These are phyloP conservation scores for Exophiala sp. DNA, from an alignment of 2,329 filamentous ascomycete genomes.

Conservation along the genomic window DNA sequence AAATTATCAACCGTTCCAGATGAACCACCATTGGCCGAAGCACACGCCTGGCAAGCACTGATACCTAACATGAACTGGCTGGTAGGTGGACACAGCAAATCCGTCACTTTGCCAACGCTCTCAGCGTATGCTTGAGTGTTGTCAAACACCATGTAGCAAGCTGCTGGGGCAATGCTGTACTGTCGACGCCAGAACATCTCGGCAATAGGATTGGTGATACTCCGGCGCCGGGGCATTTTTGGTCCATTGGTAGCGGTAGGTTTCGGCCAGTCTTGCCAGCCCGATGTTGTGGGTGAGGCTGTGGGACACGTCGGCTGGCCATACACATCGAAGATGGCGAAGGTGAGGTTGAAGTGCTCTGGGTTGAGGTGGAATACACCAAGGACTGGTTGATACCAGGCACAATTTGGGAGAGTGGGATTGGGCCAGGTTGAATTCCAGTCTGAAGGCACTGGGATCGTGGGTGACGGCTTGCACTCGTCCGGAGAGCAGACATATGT, in stretches of 20 bases:
- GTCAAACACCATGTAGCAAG: conserved; percentile 15
- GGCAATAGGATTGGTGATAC: conserved; percentile 7
- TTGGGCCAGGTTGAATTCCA: conserved; percentile 11
- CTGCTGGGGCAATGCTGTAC: conserved; percentile 2
- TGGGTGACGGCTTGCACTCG: conserved; percentile 37
- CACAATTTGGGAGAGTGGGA: conserved; percentile 13
- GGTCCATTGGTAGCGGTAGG: conserved; percentile 1
- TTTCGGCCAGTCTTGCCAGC: conserved; percentile 4
- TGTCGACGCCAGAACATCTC: conserved; percentile 10
- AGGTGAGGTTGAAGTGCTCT: conserved; percentile 59
- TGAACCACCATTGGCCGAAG: neutral
- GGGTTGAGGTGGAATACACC: conserved; percentile 65
- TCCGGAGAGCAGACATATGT: conserved; percentile 39
- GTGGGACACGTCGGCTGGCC: conserved; percentile 18
- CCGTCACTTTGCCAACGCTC: neutral
- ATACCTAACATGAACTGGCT: neutral
- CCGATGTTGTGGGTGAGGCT: neutral
- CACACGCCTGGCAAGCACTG: neutral
- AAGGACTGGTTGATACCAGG: conserved; percentile 20
- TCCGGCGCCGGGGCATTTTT: conserved; percentile 1
- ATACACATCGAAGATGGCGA: conserved; percentile 53
- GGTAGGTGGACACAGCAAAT: neutral
- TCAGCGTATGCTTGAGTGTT: conserved; percentile 4
- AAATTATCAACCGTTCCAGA: neutral
- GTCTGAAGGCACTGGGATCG: conserved; percentile 22